phyloP scores from a whole-genome alignment of 2,329 filamentous ascomycete genomes.

The Cladophialophora immunda region DNA sequence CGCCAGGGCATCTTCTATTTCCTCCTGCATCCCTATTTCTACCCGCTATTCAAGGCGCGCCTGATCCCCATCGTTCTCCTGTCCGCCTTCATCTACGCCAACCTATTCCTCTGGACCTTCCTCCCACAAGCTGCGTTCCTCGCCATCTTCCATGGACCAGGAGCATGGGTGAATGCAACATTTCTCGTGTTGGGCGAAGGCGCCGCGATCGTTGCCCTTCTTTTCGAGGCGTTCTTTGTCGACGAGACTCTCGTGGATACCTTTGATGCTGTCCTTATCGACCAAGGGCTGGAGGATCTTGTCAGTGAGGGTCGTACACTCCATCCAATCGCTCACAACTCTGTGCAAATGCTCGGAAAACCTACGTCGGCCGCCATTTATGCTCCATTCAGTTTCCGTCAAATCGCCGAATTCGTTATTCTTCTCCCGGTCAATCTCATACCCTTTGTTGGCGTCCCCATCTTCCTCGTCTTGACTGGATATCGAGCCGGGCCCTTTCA shows the following conservation, averaged over 20 bases:
- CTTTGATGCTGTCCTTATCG: slow-evolving; percentile 85
- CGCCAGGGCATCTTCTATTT: slow-evolving; percentile 82
- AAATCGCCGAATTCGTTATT: slow-evolving; percentile 83
- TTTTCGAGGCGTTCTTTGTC: slow-evolving; percentile 84
- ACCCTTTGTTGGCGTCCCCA: slow-evolving; percentile 79
- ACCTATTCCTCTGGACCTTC: slow-evolving; percentile 88
- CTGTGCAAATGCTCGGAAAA: slow-evolving; percentile 82
- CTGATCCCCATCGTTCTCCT: slow-evolving; percentile 83
- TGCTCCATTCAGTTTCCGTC: slow-evolving; percentile 87
- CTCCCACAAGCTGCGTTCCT: slow-evolving; percentile 89
- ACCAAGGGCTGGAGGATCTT: slow-evolving; percentile 74
- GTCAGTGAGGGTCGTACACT: slow-evolving; percentile 72
- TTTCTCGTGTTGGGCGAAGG: slow-evolving; percentile 80
- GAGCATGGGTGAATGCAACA: slow-evolving; percentile 88
- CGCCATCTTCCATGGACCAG: slow-evolving; percentile 83
- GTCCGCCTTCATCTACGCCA: slow-evolving; percentile 80
- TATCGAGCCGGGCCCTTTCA: slow-evolving; percentile 86
- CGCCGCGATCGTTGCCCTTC: slow-evolving; percentile 66
- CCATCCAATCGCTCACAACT: slow-evolving; percentile 69
- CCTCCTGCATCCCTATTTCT: slow-evolving; percentile 76
- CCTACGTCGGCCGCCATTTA: slow-evolving; percentile 80
- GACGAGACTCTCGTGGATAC: slow-evolving; percentile 81
- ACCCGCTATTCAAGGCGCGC: slow-evolving; percentile 79
- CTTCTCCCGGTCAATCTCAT: slow-evolving; percentile 87
- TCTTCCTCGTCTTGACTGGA: slow-evolving; percentile 89